A percentile compares a stretch with the other conserved stretches of the same genome.
Conservation (phyloP, 768 basidiomycete species). For the Trametes cinnabarina region DNA sequence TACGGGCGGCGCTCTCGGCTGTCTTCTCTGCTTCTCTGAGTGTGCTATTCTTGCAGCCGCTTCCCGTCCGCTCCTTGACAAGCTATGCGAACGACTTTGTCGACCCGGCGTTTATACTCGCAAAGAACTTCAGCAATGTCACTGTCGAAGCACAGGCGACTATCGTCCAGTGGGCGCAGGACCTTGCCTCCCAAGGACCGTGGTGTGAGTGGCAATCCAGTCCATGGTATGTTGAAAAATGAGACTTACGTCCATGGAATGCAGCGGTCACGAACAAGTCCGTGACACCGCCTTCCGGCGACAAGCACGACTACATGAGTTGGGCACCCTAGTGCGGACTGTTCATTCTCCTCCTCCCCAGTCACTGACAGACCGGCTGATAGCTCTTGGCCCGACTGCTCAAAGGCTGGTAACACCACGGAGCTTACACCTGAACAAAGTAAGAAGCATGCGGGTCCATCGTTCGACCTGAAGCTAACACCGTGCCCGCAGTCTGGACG, state of each 20-base stretch:
- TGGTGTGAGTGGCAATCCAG: slow-evolving; percentile 43
- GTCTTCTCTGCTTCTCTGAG: slow-evolving; percentile 6
- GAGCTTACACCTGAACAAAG: slow-evolving; percentile 52
- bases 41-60: slow-evolving; percentile 3
- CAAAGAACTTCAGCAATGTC: slow-evolving; percentile 39
- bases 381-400: slow-evolving; percentile 67
- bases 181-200: slow-evolving; percentile 44
- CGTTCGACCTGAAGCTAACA: background rate
- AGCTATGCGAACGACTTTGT: slow-evolving; percentile 58
- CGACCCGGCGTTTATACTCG: slow-evolving; percentile 48
- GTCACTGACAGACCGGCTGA: too few species aligned
- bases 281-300: slow-evolving; percentile 47
- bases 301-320: slow-evolving; percentile 65
- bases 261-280: slow-evolving; percentile 50
- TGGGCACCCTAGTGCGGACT: slow-evolving; percentile 63
- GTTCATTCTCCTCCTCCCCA: too few species aligned
- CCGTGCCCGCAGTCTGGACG: slow-evolving; percentile 47
- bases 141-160: slow-evolving; percentile 47
- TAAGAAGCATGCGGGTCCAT: slow-evolving; percentile 19
- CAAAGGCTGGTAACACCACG: slow-evolving; percentile 54
- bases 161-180: slow-evolving; percentile 47
- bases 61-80: slow-evolving; percentile 29
- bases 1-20: slow-evolving; percentile 1
- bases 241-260: background rate
- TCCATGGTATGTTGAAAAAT: background rate